These are phyloP conservation scores for Gaeumannomyces tritici DNA, from an alignment of 2,329 filamentous ascomycete species.

Conservation along the genomic window DNA sequence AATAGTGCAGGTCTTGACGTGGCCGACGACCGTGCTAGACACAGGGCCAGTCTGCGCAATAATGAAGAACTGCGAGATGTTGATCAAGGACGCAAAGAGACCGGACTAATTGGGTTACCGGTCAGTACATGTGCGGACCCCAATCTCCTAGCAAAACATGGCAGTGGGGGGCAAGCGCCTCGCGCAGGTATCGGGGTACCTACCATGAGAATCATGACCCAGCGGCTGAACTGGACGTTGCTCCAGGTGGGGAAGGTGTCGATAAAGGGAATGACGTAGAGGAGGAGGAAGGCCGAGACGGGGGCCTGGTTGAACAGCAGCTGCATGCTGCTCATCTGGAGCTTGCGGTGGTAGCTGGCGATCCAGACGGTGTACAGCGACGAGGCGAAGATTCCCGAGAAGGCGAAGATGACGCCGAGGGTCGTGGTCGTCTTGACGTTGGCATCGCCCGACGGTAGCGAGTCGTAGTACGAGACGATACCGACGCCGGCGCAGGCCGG, in stretches of 20 bases:
- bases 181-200: background rate
- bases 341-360: constrained; percentile 52
- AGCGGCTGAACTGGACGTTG: constrained; percentile 38
- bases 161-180: background rate
- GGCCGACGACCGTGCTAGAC: constrained; percentile 56
- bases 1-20: constrained; percentile 57
- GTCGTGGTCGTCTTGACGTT: constrained; percentile 45
- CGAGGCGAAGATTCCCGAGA: constrained; percentile 53
- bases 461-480: constrained; percentile 60
- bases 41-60: constrained; percentile 53
- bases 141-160: background rate
- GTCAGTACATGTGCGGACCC: constrained; percentile 8
- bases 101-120: constrained; percentile 37
- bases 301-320: constrained; percentile 60
- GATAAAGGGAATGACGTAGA: constrained; percentile 57
- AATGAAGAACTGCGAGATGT: constrained; percentile 55
- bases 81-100: constrained; percentile 53
- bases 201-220: constrained; percentile 51
- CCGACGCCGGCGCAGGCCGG: constrained; percentile 56
- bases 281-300: constrained; percentile 49
- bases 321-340: constrained; percentile 60
- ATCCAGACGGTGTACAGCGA: constrained; percentile 64
- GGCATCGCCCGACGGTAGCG: constrained; percentile 35
- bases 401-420: constrained; percentile 55
- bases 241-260: constrained; percentile 52